These are phyloP conservation scores for Exophiala aquamarina DNA, from an alignment of 2,329 filamentous ascomycete genomes.

Conservation along the genomic window DNA sequence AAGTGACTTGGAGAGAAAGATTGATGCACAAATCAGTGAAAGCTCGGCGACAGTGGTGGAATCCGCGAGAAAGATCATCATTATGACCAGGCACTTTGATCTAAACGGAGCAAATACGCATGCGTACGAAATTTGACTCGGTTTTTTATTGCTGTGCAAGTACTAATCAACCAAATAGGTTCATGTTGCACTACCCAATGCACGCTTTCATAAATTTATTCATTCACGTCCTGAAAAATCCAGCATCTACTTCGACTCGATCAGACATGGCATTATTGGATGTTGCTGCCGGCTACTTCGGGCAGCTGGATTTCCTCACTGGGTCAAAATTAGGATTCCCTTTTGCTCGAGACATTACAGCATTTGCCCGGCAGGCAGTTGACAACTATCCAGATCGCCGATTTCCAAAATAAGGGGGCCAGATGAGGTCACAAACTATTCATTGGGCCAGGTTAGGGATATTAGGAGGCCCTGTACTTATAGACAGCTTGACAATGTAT, in stretches of 20 bases:
- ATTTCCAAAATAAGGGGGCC: no score
- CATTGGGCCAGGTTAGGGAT: no score
- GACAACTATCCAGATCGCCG: neutral
- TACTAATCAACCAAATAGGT: slow-evolving; percentile 1
- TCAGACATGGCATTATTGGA: neutral
- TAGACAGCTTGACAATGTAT: no score
- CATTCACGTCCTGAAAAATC: neutral
- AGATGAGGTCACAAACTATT: no score
- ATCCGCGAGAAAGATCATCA: neutral
- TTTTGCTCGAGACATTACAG: neutral
- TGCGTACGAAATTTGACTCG: neutral
- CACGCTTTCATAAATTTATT: slow-evolving; percentile 1
- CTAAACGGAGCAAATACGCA: neutral
- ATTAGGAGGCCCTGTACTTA: no score
- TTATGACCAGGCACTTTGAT: neutral
- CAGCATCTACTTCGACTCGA: neutral
- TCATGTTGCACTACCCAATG: slow-evolving; percentile 4
- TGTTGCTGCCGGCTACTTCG: neutral
- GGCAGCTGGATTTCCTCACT: neutral
- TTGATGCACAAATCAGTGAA: neutral
- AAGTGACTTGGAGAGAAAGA: neutral
- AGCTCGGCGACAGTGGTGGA: neutral
- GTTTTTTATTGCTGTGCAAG: neutral
- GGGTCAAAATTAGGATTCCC: neutral
- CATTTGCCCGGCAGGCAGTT: neutral